Conservation (phyloP, 441 rosid genomes). For the Biscutella laevigata region DNA sequence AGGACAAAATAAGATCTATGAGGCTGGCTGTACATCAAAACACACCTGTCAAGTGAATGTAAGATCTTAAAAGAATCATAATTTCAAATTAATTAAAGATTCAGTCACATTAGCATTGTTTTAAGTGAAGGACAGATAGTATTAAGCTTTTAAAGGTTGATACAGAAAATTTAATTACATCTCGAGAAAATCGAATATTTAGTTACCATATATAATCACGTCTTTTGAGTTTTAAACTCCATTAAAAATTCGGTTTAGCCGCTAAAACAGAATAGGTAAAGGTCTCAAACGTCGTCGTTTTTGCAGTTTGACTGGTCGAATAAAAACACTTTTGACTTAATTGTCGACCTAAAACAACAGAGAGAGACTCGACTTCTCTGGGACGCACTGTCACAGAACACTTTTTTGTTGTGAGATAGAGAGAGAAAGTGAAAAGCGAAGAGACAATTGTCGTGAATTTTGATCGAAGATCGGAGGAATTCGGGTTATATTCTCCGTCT, state of each 20-base stretch:
- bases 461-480: slow-evolving; percentile 17
- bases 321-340: slow-evolving; percentile 8
- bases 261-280: slow-evolving; percentile 10
- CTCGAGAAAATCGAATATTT: not conserved
- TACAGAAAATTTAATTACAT: not conserved
- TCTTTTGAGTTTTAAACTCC: slow-evolving; percentile 9
- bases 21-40: slow-evolving; percentile 14
- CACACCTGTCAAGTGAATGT: slow-evolving; percentile 20
- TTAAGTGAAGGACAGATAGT: not conserved
- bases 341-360: slow-evolving; percentile 1
- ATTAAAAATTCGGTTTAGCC: slow-evolving; percentile 10
- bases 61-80: slow-evolving; percentile 9
- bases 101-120: not conserved
- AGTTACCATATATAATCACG: slow-evolving; percentile 19
- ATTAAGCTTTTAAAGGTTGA: not conserved
- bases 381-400: slow-evolving; percentile 23
- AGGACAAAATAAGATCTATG: not conserved
- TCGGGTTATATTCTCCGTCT: slow-evolving; percentile 3
- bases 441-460: not conserved
- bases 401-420: slow-evolving; percentile 3
- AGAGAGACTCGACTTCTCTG: slow-evolving; percentile 16
- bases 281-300: slow-evolving; percentile 15
- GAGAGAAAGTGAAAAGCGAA: not conserved
- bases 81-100: not conserved
- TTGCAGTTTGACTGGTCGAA: not conserved